Evolutionary conservation across 805 yeast genomes (phyloP).

Genomic region (Maudiozyma bulderi): DNA sequence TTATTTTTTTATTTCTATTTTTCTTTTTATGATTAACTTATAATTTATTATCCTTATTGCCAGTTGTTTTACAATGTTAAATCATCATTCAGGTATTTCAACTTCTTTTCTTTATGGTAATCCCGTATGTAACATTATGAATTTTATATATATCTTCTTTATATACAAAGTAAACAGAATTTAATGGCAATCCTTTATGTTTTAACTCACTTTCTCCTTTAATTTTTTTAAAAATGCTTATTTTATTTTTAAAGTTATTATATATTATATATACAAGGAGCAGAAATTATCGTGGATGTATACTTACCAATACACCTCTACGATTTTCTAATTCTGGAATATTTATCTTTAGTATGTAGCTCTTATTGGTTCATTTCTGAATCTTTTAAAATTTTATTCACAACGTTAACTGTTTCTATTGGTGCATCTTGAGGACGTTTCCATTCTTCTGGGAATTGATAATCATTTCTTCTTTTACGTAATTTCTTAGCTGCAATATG

Average conservation of each 20-base stretch:
- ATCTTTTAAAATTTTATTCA: conserved; percentile 7
- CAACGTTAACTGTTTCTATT: conserved; percentile 24
- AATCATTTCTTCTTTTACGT: conserved; percentile 32
- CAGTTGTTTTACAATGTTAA: not conserved
- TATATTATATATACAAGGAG: no score
- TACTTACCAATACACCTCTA: no score
- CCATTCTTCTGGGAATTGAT: conserved; percentile 75
- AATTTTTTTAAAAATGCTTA: no score
- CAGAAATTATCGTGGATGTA: no score
- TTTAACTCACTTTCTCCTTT: not conserved
- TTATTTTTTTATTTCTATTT: not conserved
- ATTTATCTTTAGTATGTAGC: no score
- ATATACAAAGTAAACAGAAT: not conserved
- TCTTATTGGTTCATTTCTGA: not conserved
- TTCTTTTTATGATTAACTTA: not conserved
- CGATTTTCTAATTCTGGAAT: no score
- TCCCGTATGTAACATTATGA: not conserved
- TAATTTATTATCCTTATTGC: not conserved
- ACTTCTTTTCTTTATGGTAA: not conserved
- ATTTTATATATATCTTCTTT: not conserved
- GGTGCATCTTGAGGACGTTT: conserved; percentile 65
- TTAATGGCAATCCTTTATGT: not conserved
- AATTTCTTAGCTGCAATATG: conserved; percentile 44
- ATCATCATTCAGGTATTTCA: no score
- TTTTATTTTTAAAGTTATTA: no score